Evolutionary conservation across 2,329 filamentous ascomycete species (phyloP).

Genomic region (Xylariaceae sp.): DNA sequence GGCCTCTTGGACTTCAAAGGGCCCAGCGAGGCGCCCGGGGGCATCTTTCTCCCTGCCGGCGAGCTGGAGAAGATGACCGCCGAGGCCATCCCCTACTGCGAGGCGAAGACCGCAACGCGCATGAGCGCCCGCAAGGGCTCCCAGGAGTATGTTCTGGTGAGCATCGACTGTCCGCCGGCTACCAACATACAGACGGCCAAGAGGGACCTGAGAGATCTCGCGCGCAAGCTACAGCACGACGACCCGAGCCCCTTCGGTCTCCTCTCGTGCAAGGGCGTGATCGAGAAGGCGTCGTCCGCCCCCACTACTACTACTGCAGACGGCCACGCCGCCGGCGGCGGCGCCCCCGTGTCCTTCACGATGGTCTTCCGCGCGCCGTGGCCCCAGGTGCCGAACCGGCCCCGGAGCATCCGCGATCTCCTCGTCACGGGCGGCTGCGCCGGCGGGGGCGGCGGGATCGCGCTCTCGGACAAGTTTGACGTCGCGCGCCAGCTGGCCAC

Average conservation of each 20-base stretch:
- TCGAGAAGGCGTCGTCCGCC: no score
- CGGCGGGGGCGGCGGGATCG: no score
- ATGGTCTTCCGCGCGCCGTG: constrained; percentile 1
- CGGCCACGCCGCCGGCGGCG: not conserved
- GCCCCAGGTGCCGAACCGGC: not conserved
- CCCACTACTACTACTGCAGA: no score
- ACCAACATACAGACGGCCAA: not conserved
- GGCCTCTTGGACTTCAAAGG: no score
- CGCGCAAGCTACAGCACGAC: constrained; percentile 10
- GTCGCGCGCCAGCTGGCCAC: constrained; percentile 24
- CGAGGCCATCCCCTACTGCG: not conserved
- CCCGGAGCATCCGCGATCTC: not conserved
- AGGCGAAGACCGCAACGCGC: not conserved
- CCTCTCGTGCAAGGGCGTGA: constrained; percentile 13
- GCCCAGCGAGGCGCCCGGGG: no score
- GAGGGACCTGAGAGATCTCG: constrained; percentile 16
- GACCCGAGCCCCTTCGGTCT: constrained; percentile 16
- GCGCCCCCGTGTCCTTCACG: not conserved
- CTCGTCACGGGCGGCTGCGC: not conserved
- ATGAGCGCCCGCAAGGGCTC: not conserved
- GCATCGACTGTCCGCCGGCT: not conserved
- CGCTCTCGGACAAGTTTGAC: constrained; percentile 24
- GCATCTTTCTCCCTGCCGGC: no score
- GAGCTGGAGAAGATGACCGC: not conserved
- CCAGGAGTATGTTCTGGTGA: not conserved